Percentiles rank a stretch among this genome's conserved stretches.
Conservation (phyloP, 345 rosid species). For the Salix brachista region DNA sequence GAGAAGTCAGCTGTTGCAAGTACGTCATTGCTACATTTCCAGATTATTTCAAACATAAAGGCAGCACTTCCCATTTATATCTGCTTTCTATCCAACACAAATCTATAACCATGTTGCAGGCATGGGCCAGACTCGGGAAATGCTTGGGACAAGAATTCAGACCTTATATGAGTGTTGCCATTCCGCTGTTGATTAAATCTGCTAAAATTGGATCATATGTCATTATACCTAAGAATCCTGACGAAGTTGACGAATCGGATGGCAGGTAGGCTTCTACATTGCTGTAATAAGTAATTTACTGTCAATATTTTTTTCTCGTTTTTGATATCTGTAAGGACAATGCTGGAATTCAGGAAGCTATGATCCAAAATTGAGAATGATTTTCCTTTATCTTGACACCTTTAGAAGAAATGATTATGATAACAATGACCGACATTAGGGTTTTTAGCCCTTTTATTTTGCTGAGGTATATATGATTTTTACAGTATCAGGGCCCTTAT, state of each 20-base stretch:
- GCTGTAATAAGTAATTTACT: neutral
- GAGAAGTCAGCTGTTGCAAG: slow-evolving; percentile 9
- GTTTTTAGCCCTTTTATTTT: neutral
- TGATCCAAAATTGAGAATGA: neutral
- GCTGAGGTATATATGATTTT: neutral
- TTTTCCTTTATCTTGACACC: neutral
- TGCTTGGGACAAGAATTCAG: slow-evolving; percentile 17
- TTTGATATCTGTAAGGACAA: neutral
- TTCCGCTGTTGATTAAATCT: slow-evolving; percentile 10
- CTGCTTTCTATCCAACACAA: neutral
- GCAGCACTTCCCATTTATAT: neutral
- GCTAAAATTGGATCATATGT: neutral
- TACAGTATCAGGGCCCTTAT: neutral
- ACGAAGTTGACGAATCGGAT: neutral
- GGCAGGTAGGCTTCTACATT: slow-evolving; percentile 4
- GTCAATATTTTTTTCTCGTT: neutral
- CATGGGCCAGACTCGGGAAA: slow-evolving; percentile 14
- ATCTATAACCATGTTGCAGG: neutral
- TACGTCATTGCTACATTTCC: neutral
- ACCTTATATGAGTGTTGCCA: slow-evolving; percentile 9
- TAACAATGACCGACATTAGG: neutral
- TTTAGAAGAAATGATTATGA: neutral
- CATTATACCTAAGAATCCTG: neutral
- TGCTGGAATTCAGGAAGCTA: neutral
- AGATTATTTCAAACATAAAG: neutral